phyloP scores from a whole-genome alignment of 1,284 basidiomycete genomes.

The Volvariella volvacea region DNA sequence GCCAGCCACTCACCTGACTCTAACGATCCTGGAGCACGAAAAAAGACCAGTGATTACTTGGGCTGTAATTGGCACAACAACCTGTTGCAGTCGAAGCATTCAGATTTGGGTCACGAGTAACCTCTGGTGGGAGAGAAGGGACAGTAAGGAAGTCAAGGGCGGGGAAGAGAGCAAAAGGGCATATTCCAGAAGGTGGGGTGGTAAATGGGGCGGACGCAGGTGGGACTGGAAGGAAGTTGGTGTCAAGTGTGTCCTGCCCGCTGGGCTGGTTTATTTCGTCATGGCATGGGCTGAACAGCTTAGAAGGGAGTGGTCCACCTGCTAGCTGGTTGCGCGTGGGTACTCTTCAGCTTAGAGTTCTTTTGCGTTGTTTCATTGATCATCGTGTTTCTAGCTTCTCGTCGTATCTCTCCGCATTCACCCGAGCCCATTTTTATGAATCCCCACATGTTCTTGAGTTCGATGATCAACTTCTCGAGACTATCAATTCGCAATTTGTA shows the following conservation, averaged over 20 bases:
- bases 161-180: constrained; percentile 12
- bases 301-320: constrained; percentile 31
- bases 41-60: constrained; percentile 68
- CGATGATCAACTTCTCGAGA: too few species aligned
- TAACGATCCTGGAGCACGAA: constrained; percentile 56
- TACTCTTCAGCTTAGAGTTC: too few species aligned
- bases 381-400: too few species aligned
- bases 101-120: constrained; percentile 87
- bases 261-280: constrained; percentile 65
- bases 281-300: constrained; percentile 67
- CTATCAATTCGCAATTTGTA: too few species aligned
- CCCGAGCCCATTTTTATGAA: too few species aligned
- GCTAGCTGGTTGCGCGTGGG: not conserved
- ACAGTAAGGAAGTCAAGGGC: constrained; percentile 1
- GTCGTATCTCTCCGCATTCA: too few species aligned
- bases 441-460: too few species aligned
- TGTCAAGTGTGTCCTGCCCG: constrained; percentile 60
- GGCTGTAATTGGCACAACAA: constrained; percentile 79
- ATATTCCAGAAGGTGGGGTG: constrained; percentile 36
- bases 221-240: constrained; percentile 75
- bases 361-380: too few species aligned
- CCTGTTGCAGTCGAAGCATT: constrained; percentile 63
- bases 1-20: constrained; percentile 78
- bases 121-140: constrained; percentile 40
- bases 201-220: constrained; percentile 45